Evolutionary conservation across 2,329 filamentous ascomycete genomes (phyloP).

Genomic region (Aureobasidium sp.): DNA sequence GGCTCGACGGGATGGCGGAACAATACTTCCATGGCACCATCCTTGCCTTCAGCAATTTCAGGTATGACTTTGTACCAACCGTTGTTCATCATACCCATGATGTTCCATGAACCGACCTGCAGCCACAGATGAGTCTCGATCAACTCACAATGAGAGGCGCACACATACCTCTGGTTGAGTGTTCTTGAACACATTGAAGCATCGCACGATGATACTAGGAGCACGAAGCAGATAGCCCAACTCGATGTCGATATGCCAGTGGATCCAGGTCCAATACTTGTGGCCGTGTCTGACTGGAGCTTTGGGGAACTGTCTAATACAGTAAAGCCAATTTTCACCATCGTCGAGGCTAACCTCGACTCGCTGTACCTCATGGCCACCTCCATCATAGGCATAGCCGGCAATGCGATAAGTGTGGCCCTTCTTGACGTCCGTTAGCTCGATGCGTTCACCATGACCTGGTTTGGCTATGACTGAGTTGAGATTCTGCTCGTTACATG

Average conservation of each 20-base stretch:
- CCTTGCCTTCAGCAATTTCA: slow-evolving; percentile 39
- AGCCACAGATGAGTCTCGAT: not conserved
- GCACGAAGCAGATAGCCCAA: slow-evolving; percentile 48
- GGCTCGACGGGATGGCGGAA: slow-evolving; percentile 56
- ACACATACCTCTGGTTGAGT: slow-evolving; percentile 48
- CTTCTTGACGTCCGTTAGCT: slow-evolving; percentile 40
- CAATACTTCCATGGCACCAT: slow-evolving; percentile 34
- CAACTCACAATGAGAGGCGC: not conserved
- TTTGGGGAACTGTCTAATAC: slow-evolving; percentile 54
- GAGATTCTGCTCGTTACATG: slow-evolving; percentile 55
- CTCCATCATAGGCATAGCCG: slow-evolving; percentile 57
- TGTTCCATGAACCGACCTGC: slow-evolving; percentile 47
- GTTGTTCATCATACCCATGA: slow-evolving; percentile 64
- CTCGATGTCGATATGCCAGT: slow-evolving; percentile 58
- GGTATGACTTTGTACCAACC: slow-evolving; percentile 54
- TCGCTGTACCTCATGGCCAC: slow-evolving; percentile 54
- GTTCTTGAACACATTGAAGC: slow-evolving; percentile 57
- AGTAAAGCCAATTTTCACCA: slow-evolving; percentile 55
- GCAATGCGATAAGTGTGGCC: slow-evolving; percentile 49
- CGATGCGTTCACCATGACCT: slow-evolving; percentile 50
- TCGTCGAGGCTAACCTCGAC: slow-evolving; percentile 57
- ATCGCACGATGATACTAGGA: slow-evolving; percentile 50
- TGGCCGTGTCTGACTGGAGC: slow-evolving; percentile 56
- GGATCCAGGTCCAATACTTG: slow-evolving; percentile 62
- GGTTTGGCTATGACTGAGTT: slow-evolving; percentile 55